Base-by-base conservation (phyloP, 2,329 filamentous ascomycete genomes). In the Aspergillus clavatus region DNA sequence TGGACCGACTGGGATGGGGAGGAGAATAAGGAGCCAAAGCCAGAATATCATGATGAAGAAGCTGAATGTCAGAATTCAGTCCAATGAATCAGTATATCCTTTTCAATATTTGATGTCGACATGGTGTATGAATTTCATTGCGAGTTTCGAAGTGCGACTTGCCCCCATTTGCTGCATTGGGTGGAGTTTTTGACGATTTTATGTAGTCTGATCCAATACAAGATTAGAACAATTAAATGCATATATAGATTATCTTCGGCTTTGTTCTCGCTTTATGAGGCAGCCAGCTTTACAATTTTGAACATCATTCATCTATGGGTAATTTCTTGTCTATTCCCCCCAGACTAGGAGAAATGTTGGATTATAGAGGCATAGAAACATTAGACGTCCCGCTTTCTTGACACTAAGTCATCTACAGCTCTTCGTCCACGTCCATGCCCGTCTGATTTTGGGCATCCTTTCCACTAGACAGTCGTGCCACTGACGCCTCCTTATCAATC, bases 401-500 rank as follows among this genome's bases (percentile, higher is more conserved):
- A n/a, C n/a, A n/a, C 42, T 50, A 53, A 43, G 43, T 49, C 48
- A 42, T 63, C 55, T 63, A 74, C 58, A 74, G 62, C 43, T 76
- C 72, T 55, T 86, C 82, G 58, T 89, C 86, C 37, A 82, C 77
- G 11, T 88, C 85, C 84, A 89, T 88, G 46, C 53, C 58, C 36
- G 74, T 65, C 39, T 68, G 69, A 39, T 65, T 67, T 36, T 83
- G 76, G 28, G 73, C 62, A 11, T 68, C 68, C 58, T 58, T 67
- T 40, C 50, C 61, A 42, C 53, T 68, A 45, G 69, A 68, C 65
- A 48, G 86, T 78, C 70, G 84, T 16, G 91, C 88, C 70, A 95
- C 87, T 4, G 89, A 93, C 3, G 93, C 93, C 70, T 98, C 93
- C 75, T 97, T 97, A 75, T 97, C 93, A 62, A 98, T 97, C 91